These are phyloP conservation scores for Talaromyces sp. DNA, from an alignment of 2,329 filamentous ascomycete species.

Conservation along the genomic window DNA sequence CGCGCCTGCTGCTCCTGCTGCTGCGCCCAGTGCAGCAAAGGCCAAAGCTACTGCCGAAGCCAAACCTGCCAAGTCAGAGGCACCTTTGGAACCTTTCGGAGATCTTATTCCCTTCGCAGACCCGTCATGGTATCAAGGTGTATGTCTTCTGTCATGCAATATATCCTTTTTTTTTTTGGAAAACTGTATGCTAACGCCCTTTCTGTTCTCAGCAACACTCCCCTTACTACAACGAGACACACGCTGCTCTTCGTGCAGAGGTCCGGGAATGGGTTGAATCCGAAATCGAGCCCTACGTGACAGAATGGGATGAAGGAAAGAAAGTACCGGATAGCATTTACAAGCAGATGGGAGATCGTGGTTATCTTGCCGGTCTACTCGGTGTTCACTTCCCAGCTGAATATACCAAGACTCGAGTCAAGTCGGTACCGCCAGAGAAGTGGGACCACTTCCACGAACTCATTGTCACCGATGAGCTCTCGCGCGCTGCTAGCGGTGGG, in stretches of 20 bases:
- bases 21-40: conserved; percentile 49
- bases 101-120: conserved; percentile 86
- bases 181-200: conserved; percentile 11
- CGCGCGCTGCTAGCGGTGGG: conserved; percentile 79
- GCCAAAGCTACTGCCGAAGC: conserved; percentile 50
- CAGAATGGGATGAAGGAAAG: conserved; percentile 95
- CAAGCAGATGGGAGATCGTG: conserved; percentile 88
- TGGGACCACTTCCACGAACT: conserved; percentile 99
- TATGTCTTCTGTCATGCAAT: conserved; percentile 46
- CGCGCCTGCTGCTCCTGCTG: conserved; percentile 46
- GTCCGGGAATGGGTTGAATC: conserved; percentile 86
- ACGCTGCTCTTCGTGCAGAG: conserved; percentile 85
- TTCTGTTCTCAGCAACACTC: conserved; percentile 70
- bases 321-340: conserved; percentile 84
- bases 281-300: conserved; percentile 84
- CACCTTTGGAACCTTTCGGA: conserved; percentile 78
- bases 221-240: conserved; percentile 91
- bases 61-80: conserved; percentile 52
- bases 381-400: conserved; percentile 72
- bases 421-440: conserved; percentile 75
- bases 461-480: conserved; percentile 90
- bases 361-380: conserved; percentile 85
- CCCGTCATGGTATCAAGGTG: conserved; percentile 89
- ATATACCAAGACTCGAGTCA: conserved; percentile 65
- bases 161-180: background rate